phyloP scores from a whole-genome alignment of 345 rosid species.

The Lepidium africanum region DNA sequence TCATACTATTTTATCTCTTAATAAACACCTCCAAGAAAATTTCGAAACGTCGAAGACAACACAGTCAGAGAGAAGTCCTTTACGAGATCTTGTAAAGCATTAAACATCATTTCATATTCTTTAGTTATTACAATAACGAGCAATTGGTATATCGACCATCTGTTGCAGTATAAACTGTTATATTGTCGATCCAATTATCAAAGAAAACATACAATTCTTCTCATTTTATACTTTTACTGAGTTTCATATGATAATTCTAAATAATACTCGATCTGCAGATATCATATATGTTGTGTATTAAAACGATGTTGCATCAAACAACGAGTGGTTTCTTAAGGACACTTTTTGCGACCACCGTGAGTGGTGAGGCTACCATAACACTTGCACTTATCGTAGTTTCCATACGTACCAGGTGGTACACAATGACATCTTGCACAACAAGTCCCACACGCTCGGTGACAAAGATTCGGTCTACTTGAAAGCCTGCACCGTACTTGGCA shows the following conservation, averaged over 20 bases:
- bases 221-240: background rate
- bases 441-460: slow-evolving; percentile 61
- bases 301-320: background rate
- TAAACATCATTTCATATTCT: background rate
- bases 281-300: background rate
- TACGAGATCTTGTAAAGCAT: background rate
- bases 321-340: slow-evolving; percentile 34
- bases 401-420: slow-evolving; percentile 60
- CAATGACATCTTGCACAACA: slow-evolving; percentile 64
- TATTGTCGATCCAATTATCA: no score
- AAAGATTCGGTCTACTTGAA: slow-evolving; percentile 44
- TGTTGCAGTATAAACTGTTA: no score
- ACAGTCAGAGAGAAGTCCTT: no score
- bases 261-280: background rate
- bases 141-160: no score
- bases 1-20: no score
- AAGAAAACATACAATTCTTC: background rate
- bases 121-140: background rate
- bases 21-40: no score
- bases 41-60: no score
- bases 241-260: background rate
- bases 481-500: slow-evolving; percentile 47
- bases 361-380: slow-evolving; percentile 63
- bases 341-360: slow-evolving; percentile 57
- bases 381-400: slow-evolving; percentile 43